Conservation (phyloP, 352 stramenopile genomes). For the Albugo candida region DNA sequence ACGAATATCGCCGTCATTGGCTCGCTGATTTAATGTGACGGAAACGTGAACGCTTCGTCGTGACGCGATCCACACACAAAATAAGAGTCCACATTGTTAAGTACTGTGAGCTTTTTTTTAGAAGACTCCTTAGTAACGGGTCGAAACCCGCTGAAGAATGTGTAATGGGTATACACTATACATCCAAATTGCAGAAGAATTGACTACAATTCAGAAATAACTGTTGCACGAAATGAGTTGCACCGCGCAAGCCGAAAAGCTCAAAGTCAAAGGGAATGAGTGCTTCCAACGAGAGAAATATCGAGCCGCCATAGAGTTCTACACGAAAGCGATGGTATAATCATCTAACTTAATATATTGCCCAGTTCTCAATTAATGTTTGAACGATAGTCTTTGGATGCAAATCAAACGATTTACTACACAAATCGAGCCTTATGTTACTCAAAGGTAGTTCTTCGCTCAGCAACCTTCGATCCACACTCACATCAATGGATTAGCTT, state of each 20-base stretch:
- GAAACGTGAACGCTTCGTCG: no score
- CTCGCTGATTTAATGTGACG: no score
- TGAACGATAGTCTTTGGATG: constrained; percentile 24
- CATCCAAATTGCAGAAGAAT: no score
- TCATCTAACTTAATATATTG: background rate
- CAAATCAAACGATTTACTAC: constrained; percentile 44
- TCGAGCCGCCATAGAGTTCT: constrained; percentile 63
- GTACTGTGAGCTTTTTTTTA: no score
- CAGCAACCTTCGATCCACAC: background rate
- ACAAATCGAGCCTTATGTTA: constrained; percentile 64
- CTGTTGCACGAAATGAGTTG: constrained; percentile 9
- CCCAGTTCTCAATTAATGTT: background rate
- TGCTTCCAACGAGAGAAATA: constrained; percentile 72
- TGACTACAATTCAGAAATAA: background rate
- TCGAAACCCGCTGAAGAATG: no score
- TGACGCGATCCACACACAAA: no score
- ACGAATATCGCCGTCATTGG: no score
- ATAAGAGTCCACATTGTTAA: no score
- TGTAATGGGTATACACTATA: no score
- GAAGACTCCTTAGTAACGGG: no score
- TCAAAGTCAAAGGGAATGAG: constrained; percentile 63
- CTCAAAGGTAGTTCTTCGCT: constrained; percentile 20
- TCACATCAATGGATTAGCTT: constrained; percentile 15
- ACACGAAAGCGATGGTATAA: constrained; percentile 67
- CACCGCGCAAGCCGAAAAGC: constrained; percentile 33